phyloP scores from a whole-genome alignment of 2,329 filamentous ascomycete species.

The Cercospora citrullina region DNA sequence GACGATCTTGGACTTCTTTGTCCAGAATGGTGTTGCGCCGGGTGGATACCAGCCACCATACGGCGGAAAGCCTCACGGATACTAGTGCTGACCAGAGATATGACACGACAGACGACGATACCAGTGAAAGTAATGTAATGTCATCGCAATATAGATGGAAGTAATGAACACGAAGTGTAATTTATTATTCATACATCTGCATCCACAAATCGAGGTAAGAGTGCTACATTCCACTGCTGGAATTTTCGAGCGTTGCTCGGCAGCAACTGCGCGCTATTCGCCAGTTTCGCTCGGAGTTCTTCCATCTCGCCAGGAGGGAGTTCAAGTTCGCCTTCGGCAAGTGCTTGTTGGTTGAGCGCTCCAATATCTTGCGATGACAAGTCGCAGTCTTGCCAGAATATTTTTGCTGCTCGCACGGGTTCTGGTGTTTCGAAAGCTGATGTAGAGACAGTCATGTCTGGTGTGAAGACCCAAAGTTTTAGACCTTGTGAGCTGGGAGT shows the following conservation, averaged over 20 bases:
- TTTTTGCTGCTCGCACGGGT: slow-evolving; percentile 56
- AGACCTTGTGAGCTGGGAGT: slow-evolving; percentile 11
- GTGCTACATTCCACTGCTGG: slow-evolving; percentile 28
- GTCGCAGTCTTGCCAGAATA: slow-evolving; percentile 50
- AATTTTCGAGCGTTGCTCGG: slow-evolving; percentile 28
- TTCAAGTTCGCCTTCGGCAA: slow-evolving; percentile 35
- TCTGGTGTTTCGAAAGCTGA: slow-evolving; percentile 38
- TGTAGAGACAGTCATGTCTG: slow-evolving; percentile 58
- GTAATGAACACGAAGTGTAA: neutral
- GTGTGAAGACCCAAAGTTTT: slow-evolving; percentile 60
- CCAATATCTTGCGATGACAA: slow-evolving; percentile 16
- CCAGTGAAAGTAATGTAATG: neutral
- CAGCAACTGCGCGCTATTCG: slow-evolving; percentile 30
- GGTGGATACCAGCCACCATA: neutral
- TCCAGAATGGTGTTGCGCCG: slow-evolving; percentile 26
- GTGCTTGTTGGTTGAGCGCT: slow-evolving; percentile 21
- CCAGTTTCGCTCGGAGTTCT: slow-evolving; percentile 48
- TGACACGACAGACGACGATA: neutral
- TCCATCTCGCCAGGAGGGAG: slow-evolving; percentile 27
- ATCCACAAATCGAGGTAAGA: slow-evolving; percentile 23
- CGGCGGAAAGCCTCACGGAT: neutral
- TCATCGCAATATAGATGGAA: neutral
- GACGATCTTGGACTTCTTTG: slow-evolving; percentile 36
- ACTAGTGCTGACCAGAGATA: neutral
- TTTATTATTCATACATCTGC: slow-evolving; percentile 15